Evolutionary conservation across 768 basidiomycete species (phyloP).

Genomic region (Obba rivulosa): DNA sequence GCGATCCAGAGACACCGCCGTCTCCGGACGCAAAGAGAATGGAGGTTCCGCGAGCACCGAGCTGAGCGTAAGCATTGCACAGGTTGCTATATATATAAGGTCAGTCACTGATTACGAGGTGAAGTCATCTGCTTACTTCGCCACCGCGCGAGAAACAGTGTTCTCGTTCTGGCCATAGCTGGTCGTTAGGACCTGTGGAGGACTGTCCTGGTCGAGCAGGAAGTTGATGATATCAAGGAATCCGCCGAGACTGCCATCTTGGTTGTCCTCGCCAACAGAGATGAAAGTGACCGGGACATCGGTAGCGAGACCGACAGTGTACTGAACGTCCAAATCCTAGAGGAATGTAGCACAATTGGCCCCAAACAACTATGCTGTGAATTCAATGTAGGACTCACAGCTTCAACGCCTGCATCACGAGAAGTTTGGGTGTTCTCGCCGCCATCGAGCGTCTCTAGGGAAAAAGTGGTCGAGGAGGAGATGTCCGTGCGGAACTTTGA

Average conservation of each 20-base stretch:
- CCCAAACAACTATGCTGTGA: conserved; percentile 6
- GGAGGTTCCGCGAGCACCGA: conserved; percentile 26
- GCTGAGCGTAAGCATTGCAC: conserved; percentile 23
- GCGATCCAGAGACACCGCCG: conserved; percentile 23
- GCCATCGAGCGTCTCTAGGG: conserved; percentile 38
- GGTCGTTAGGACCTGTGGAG: conserved; percentile 24
- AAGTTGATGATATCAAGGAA: conserved; percentile 24
- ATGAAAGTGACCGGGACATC: conserved; percentile 24
- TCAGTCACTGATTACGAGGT: neutral
- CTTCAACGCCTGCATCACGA: conserved; percentile 37
- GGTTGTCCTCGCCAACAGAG: conserved; percentile 13
- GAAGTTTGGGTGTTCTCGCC: conserved; percentile 40
- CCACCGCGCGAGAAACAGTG: conserved; percentile 14
- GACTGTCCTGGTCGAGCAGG: conserved; percentile 15
- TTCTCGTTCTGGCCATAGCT: conserved; percentile 23
- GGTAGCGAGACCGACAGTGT: conserved; percentile 23
- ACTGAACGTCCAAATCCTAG: conserved; percentile 10
- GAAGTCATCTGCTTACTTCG: conserved; percentile 9
- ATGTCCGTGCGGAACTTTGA: conserved; percentile 9
- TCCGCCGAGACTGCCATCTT: conserved; percentile 15
- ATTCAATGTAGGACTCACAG: neutral
- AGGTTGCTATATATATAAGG: conserved; percentile 10
- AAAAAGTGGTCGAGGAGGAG: conserved; percentile 8
- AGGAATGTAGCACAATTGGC: conserved; percentile 20
- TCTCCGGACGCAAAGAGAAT: conserved; percentile 29